A percentile compares a stretch with the other conserved stretches of the same genome.
phyloP scores from a whole-genome alignment of 163 green algal genomes.

The Scenedesmus sp. region DNA sequence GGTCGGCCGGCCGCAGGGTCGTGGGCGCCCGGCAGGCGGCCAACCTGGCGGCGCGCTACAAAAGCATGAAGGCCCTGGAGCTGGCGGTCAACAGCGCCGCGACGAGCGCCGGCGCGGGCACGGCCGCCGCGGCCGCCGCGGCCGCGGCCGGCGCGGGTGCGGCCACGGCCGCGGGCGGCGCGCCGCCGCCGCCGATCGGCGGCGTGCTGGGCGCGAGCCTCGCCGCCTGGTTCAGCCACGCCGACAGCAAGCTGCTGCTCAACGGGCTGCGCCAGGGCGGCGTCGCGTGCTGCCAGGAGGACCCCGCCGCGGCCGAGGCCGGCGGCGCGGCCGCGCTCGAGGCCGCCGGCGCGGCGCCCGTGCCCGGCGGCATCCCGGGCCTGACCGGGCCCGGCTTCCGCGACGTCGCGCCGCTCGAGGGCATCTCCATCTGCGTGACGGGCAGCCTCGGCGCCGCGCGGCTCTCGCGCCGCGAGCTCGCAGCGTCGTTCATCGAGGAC shows the following conservation, averaged over 20 bases:
- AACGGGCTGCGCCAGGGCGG: slow-evolving; percentile 25
- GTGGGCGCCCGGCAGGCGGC: slow-evolving; percentile 22
- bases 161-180: background rate
- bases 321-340: background rate
- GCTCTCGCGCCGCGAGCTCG: background rate
- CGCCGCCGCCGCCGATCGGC: background rate
- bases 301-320: background rate
- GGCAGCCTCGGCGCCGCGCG: background rate
- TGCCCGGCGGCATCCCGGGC: slow-evolving; percentile 6
- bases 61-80: slow-evolving; percentile 17
- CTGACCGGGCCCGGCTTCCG: background rate
- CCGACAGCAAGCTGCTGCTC: slow-evolving; percentile 40
- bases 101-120: background rate
- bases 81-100: background rate
- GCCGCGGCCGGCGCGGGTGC: background rate
- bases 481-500: background rate
- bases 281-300: background rate
- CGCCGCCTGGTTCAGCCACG: slow-evolving; percentile 23
- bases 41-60: slow-evolving; percentile 12
- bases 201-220: slow-evolving; percentile 16
- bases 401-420: background rate
- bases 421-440: background rate
- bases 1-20: background rate
- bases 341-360: background rate
- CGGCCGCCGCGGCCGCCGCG: background rate